Percentiles rank a stretch among this genome's conserved stretches.
These are phyloP conservation scores for Rhynchosporium graminicola DNA, from an alignment of 2,329 filamentous ascomycete species.

Conservation along the genomic window DNA sequence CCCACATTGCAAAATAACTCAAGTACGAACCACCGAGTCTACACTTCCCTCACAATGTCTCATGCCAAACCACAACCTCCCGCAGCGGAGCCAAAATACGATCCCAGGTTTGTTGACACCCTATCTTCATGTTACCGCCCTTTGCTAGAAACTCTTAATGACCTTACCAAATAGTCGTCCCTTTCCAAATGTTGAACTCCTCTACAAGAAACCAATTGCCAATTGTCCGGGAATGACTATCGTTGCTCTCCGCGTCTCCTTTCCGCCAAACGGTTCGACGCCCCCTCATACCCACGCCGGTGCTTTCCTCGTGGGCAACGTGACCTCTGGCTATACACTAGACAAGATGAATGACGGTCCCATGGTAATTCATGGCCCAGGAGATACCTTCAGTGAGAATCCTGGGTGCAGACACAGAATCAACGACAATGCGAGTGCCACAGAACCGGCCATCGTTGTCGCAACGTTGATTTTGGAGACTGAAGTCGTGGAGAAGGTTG, in stretches of 20 bases:
- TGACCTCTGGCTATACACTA: slow-evolving; percentile 44
- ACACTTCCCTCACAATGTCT: no score
- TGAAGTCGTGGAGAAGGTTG: slow-evolving; percentile 41
- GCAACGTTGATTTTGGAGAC: slow-evolving; percentile 48
- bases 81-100: slow-evolving; percentile 11
- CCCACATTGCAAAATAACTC: no score
- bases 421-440: slow-evolving; percentile 47
- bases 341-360: slow-evolving; percentile 51
- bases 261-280: slow-evolving; percentile 44
- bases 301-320: slow-evolving; percentile 45
- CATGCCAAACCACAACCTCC: no score
- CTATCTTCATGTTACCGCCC: neutral
- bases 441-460: slow-evolving; percentile 42
- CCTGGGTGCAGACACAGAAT: slow-evolving; percentile 52
- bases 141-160: neutral
- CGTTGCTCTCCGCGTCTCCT: slow-evolving; percentile 41
- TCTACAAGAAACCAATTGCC: slow-evolving; percentile 40
- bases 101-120: slow-evolving; percentile 14
- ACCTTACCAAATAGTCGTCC: slow-evolving; percentile 20
- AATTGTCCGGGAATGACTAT: slow-evolving; percentile 42
- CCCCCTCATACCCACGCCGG: slow-evolving; percentile 51
- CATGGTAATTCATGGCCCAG: slow-evolving; percentile 40
- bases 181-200: slow-evolving; percentile 12
- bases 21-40: no score
- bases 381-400: slow-evolving; percentile 47